Conservation (phyloP, 2,329 filamentous ascomycete genomes). For the Biscogniauxia marginata region DNA sequence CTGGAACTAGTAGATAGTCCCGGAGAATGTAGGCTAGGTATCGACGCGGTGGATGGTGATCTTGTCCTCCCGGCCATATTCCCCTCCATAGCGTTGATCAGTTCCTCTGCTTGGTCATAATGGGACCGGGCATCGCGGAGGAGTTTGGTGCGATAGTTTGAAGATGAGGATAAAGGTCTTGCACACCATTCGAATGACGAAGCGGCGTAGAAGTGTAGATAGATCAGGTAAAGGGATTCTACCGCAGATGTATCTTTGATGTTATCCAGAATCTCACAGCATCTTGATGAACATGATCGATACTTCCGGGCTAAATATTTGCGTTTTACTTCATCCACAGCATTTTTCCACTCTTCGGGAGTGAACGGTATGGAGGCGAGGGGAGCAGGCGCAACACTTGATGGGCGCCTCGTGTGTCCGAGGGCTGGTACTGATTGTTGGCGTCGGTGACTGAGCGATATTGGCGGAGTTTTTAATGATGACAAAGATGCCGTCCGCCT, state of each 20-base stretch:
- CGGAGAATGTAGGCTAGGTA: conserved; percentile 46
- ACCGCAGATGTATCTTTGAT: conserved; percentile 43
- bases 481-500: conserved; percentile 16
- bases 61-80: conserved; percentile 35
- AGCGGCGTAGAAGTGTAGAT: conserved; percentile 61
- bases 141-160: conserved; percentile 46
- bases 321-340: conserved; percentile 53
- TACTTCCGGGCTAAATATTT: conserved; percentile 52
- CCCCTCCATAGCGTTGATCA: conserved; percentile 49
- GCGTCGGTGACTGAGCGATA: conserved; percentile 20
- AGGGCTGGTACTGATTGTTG: conserved; percentile 30
- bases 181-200: conserved; percentile 58
- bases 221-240: conserved; percentile 56
- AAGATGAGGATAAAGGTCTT: conserved; percentile 44
- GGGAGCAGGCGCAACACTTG: conserved; percentile 20
- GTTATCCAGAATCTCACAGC: conserved; percentile 51
- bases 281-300: conserved; percentile 52
- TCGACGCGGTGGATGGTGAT: conserved; percentile 37
- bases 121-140: conserved; percentile 52
- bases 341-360: conserved; percentile 49
- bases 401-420: conserved; percentile 21
- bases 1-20: conserved; percentile 46
- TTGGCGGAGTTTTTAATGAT: conserved; percentile 1
- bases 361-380: conserved; percentile 42
- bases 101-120: conserved; percentile 47